Base-by-base conservation (phyloP, 345 rosid species). In the Linum lewisii region DNA sequence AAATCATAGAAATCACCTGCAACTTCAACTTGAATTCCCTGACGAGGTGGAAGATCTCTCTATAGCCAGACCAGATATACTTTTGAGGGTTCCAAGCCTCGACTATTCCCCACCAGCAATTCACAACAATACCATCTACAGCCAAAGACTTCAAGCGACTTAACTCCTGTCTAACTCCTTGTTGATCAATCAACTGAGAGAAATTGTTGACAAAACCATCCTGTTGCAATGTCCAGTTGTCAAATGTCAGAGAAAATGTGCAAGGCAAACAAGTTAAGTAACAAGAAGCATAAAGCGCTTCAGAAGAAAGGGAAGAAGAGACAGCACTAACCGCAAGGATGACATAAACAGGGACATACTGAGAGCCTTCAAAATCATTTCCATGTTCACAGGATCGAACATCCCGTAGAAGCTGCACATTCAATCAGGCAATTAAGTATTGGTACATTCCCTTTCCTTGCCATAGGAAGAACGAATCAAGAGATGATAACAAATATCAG, bases 101-200 rank as follows among this genome's bases (percentile, higher is more conserved):
- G 66, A 86, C 87, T 59, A 88, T 81, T 57, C 95, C 98, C 98
- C 98, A 88, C 98, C 98, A 92, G 78, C 98, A 92, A 73, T 86
- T 85, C 69, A 92, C 83, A 26, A 69, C 68, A 24, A 88, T 81
- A 51, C 98, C 96, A 80, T 86, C 95, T 5, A 84, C 83, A 65
- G 80, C 81, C 68, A 86, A 66, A 18, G 95, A 85, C 74, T 83
- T 84, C 77, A 92, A 71, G 66, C 75, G 81, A 72, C 79, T 83
- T 49, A 92, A 65, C 77, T 88, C 96, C 66, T 80, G 90, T 58
- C 83, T 78, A 61, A 82, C 60, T 57, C 80, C 85, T 57, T 83
- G 88, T 50, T 78, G 81, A 76, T 92, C 87, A 66, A 79, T 78
- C 78, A 88, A 72, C 75, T 86, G 96, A 71, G 95, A 77, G 62